Base-by-base conservation (phyloP, 1,284 basidiomycete genomes). In the Gomphus bonarii region DNA sequence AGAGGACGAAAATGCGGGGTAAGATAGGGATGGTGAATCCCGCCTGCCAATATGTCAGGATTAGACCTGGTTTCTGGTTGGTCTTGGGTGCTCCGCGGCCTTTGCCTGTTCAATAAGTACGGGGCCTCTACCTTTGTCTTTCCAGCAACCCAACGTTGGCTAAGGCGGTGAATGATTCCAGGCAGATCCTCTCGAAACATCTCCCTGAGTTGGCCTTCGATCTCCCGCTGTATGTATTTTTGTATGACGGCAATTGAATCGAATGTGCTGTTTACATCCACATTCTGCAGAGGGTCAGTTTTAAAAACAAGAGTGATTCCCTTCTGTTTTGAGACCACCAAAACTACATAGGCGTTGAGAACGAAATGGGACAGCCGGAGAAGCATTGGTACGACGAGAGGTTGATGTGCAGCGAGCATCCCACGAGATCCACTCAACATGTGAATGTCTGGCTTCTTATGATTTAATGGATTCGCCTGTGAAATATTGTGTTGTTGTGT, bases 231-330 rank as follows among this genome's bases (percentile, higher is more conserved):
- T 56, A 97, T 91, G 70, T 95, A 97, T 58, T 91, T 94, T 66
- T 97, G 91, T 57, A 99, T 97, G 61, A 97, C 94, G 52, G 91
- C 93, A 61, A 99, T 95, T 16, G 91, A 94, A 72, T 99, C 97
- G 67, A 99, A 99, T 0, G 95, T 98, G 66, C 88, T 92, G 69
- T 88, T 92, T 65, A 99, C 98, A 67, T 98, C 91, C 56, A 99
- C 93, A 65, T 94, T 93, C 71, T 99, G 95, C 20, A 99, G 80
- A 0, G 97, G 97, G 71, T 99, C 97, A 57, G 97, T 99, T 74
- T 99, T 99, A 84, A 99, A 99, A 25, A 99, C 97, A 49, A 99
- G 82, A 0, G 97, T 99, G 69, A 99, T 97, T 51, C 97, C 97
- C 67, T 98, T 98, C 68, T 89, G 88, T 63, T 91, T 91, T 28